Conservation (phyloP, 805 yeast genomes). For the Starmerella geochares region DNA sequence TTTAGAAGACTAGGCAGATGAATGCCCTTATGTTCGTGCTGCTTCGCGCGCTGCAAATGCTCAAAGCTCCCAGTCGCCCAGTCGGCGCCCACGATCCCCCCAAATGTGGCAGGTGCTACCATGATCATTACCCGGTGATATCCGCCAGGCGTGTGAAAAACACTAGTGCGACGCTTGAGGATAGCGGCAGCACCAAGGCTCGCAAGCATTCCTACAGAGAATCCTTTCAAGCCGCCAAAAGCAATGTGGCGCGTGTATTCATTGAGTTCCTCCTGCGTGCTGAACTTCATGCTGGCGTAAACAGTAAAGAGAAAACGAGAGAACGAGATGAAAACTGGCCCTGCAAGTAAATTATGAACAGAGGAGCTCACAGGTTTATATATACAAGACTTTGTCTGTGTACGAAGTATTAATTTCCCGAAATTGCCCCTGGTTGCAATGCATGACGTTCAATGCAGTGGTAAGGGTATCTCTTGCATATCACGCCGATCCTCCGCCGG, state of each 20-base stretch:
- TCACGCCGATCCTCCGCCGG: background rate
- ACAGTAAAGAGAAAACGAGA: too few relatives aligned
- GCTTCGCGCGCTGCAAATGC: slow-evolving; percentile 39
- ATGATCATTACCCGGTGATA: slow-evolving; percentile 47
- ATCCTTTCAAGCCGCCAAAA: slow-evolving; percentile 49
- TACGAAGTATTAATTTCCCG: background rate
- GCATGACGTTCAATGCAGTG: slow-evolving; percentile 2
- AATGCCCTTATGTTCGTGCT: background rate
- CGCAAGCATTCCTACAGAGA: slow-evolving; percentile 47
- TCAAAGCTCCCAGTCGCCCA: slow-evolving; percentile 60
- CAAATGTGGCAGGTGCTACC: slow-evolving; percentile 55
- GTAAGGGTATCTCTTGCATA: background rate
- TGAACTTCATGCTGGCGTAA: slow-evolving; percentile 48
- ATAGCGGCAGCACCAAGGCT: slow-evolving; percentile 43
- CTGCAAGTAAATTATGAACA: too few relatives aligned
- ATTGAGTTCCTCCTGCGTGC: slow-evolving; percentile 52
- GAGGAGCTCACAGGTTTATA: background rate
- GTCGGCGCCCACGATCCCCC: slow-evolving; percentile 59
- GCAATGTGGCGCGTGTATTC: slow-evolving; percentile 53
- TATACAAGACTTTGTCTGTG: too few relatives aligned
- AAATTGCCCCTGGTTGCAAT: background rate
- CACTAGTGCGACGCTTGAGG: slow-evolving; percentile 36
- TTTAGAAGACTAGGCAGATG: background rate
- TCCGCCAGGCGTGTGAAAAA: slow-evolving; percentile 23
- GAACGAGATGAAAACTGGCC: too few relatives aligned